Evolutionary conservation across 2,329 filamentous ascomycete genomes (phyloP), one percentile per base, ranked within the genome.

Genomic region (Onygenales sp.): DNA sequence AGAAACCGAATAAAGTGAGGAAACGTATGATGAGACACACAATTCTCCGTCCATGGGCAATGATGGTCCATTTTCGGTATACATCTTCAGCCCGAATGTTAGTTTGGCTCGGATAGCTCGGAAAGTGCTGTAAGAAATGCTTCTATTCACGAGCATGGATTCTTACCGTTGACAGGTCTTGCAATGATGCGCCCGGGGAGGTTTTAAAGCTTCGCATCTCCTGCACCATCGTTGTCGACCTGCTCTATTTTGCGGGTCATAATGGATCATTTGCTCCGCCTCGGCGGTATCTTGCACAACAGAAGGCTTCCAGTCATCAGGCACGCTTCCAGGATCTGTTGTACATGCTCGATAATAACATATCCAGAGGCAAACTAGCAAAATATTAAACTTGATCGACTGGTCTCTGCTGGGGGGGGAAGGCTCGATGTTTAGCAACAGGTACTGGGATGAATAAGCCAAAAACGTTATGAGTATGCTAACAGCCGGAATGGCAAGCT

Each of bases 51-150:
- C 82, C 82, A 85, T 6, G 82, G 80, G 63, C 82, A 85, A 63
- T 85, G 82, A 63, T 84, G 81, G 64, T 84, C 81, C 81, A 83
- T 83, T 65, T 82, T 83, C 0, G 79, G 79, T 49, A 84, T 78
- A 60, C 81, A 83, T 68, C 79, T 81, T 49, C 13, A 33, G 31
- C 14, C 8, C 17, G 31, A 11, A 44, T 7, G 32, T 31, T 31
- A 44, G 33, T 49, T 14, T 50, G n/a, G 9, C 49, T 63, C 14
- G 63, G 57, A 47, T 38, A n/a, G 33, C 33, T 11, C n/a, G 6
- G 47, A 35, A 14, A 35, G 9, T 11, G 17, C 31, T 2, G 35
- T n/a, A 49, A 39, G 14, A 11, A 46, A 2, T 21, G 17, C 1
- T 27, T 27, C 21, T 27, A 36, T 17, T 21, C 27, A 49, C 17